Evolutionary conservation across 2,329 filamentous ascomycete genomes (phyloP), one percentile per base, ranked within the genome.

Genomic region (Cladosporium halotolerans): DNA sequence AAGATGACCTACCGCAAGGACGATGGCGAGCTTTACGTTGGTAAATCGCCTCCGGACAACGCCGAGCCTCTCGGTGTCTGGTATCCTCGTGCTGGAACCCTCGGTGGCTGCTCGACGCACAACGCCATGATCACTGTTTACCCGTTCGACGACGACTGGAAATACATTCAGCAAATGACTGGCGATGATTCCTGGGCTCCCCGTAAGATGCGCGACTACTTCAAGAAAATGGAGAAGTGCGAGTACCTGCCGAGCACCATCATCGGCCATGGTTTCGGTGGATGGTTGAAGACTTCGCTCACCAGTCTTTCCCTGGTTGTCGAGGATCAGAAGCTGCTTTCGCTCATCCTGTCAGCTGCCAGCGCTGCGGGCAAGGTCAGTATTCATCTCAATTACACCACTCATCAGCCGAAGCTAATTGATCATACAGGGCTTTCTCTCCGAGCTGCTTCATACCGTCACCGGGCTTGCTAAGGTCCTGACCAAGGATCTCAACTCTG

Each of bases 61-160:
- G 77, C 80, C 1, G 72, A 62, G 3, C 66, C 74, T 56, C 72
- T 77, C 57, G 82, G 82, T 2, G 77, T 77, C 11, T 70, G 79
- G 9, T 85, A 84, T 59, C 81, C 81, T 8, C 76, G 82, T 11
- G 73, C 78, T 3, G 79, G 76, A 14, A 78, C 74, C 2, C 68
- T 83, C 0, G 80, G 81, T 46, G 81, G 81, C 4, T 83, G 80
- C 65, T 77, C 79, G 1, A 75, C 77, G 3, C 83, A 86, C 67
- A 82, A 84, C 38, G 81, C 80, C 4, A 67, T 83, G 42, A 78
- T 85, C 47, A 73, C 77, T 11, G 71, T 84, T 19, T 77, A 81
- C 54, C 82, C 83, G 0, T 71, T 80, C 54, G 73, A 79, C 41
- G 76, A 74, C 18, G 83, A 86, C 65, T 86, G 79, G 68, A 72